Evolutionary conservation across 2,329 filamentous ascomycete species (phyloP).

Genomic region (Didymosphaeria variabile): DNA sequence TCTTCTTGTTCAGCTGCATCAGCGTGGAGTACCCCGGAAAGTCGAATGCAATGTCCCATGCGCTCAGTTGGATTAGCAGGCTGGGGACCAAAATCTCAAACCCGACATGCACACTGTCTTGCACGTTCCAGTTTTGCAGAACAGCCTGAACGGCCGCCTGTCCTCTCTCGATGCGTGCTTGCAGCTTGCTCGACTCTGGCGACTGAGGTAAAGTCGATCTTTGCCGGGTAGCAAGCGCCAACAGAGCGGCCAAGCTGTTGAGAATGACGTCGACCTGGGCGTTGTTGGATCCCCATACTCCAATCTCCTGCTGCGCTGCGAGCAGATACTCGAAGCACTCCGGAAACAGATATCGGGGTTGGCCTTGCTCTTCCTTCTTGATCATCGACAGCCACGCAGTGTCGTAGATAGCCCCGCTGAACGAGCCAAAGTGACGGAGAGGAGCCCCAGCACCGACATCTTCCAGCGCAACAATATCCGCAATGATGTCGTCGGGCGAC

Average conservation of each 20-base stretch:
- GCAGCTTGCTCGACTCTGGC: neutral
- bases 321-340: slow-evolving; percentile 20
- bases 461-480: slow-evolving; percentile 10
- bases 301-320: slow-evolving; percentile 13
- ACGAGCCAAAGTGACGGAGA: slow-evolving; percentile 11
- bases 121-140: slow-evolving; percentile 42
- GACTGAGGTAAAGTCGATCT: slow-evolving; percentile 4
- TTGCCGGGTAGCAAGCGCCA: slow-evolving; percentile 34
- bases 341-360: slow-evolving; percentile 15
- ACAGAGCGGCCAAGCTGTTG: slow-evolving; percentile 45
- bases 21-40: slow-evolving; percentile 30
- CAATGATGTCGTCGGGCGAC: slow-evolving; percentile 13
- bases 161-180: slow-evolving; percentile 26
- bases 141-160: slow-evolving; percentile 26
- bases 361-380: neutral
- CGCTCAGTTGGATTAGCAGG: slow-evolving; percentile 39
- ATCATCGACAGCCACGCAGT: slow-evolving; percentile 28
- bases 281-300: slow-evolving; percentile 34
- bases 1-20: slow-evolving; percentile 13
- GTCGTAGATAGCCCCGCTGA: slow-evolving; percentile 22
- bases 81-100: slow-evolving; percentile 49
- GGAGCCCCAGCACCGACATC: neutral
- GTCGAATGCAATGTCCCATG: slow-evolving; percentile 29
- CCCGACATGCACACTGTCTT: slow-evolving; percentile 40
- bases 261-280: slow-evolving; percentile 47